Conservation (phyloP, 768 basidiomycete genomes). For the Mycena belliarum region DNA sequence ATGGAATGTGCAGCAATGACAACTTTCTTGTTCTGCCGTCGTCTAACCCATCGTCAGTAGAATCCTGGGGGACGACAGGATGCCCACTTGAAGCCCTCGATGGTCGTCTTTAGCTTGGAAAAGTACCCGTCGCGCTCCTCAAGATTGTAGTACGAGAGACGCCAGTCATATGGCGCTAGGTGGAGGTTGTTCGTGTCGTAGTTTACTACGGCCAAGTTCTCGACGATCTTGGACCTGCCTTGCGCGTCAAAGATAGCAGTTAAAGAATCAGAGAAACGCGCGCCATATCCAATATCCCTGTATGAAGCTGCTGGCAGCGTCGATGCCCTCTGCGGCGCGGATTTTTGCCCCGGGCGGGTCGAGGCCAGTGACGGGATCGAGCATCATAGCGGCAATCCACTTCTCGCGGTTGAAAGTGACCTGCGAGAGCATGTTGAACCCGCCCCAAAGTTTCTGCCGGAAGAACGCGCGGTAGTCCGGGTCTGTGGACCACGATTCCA, state of each 20-base stretch:
- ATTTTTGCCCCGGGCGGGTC: slow-evolving; percentile 87
- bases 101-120: slow-evolving; percentile 74
- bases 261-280: not conserved
- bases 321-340: slow-evolving; percentile 89
- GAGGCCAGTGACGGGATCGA: slow-evolving; percentile 89
- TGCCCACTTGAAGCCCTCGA: slow-evolving; percentile 76
- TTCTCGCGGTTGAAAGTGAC: slow-evolving; percentile 79
- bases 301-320: slow-evolving; percentile 84
- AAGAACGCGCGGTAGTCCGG: slow-evolving; percentile 88
- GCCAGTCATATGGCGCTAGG: slow-evolving; percentile 91
- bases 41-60: slow-evolving; percentile 36
- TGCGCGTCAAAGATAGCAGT: not conserved
- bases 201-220: slow-evolving; percentile 90
- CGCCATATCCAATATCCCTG: slow-evolving; percentile 96
- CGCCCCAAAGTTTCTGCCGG: slow-evolving; percentile 84
- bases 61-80: not conserved
- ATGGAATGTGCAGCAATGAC: slow-evolving; percentile 87
- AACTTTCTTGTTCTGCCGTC: slow-evolving; percentile 71
- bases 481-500: slow-evolving; percentile 93
- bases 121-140: slow-evolving; percentile 92
- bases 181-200: slow-evolving; percentile 91
- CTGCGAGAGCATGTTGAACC: slow-evolving; percentile 82
- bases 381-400: slow-evolving; percentile 89
- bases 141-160: slow-evolving; percentile 81
- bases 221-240: slow-evolving; percentile 83